Evolutionary conservation across 768 basidiomycete genomes (phyloP).

Genomic region (Chalciporus sphaerocephalus): DNA sequence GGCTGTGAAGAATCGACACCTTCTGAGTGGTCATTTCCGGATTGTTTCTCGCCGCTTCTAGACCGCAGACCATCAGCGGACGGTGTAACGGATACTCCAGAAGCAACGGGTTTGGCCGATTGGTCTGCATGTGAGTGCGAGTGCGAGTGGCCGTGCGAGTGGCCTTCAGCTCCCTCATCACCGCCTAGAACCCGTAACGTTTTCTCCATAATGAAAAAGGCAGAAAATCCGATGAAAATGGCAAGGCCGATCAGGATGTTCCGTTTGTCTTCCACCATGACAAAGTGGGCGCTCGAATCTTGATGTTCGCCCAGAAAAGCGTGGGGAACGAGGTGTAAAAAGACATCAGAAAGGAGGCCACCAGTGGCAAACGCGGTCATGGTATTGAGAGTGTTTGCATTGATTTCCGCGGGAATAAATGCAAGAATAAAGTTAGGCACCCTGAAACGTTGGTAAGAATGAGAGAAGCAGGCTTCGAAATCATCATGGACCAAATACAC

Average conservation of each 20-base stretch:
- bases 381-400: conserved; percentile 79
- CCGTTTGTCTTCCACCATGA: conserved; percentile 86
- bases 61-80: conserved; percentile 48
- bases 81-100: conserved; percentile 42
- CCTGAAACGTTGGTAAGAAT: conserved; percentile 39
- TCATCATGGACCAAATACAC: conserved; percentile 30
- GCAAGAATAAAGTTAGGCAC: conserved; percentile 93
- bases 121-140: conserved; percentile 46
- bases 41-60: conserved; percentile 34
- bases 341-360: conserved; percentile 88
- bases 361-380: conserved; percentile 96
- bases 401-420: conserved; percentile 87
- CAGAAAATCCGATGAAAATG: conserved; percentile 81
- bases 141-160: conserved; percentile 54
- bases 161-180: conserved; percentile 46
- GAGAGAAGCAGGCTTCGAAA: conserved; percentile 19
- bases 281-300: conserved; percentile 64
- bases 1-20: conserved; percentile 20
- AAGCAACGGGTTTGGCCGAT: conserved; percentile 34
- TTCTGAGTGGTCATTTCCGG: conserved; percentile 20
- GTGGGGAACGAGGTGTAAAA: conserved; percentile 88
- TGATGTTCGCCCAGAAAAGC: conserved; percentile 87
- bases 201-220: conserved; percentile 94
- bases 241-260: conserved; percentile 84
- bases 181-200: conserved; percentile 75